These are phyloP conservation scores for Neurospora hispaniola DNA, from an alignment of 495 filamentous ascomycete genomes.

Conservation along the genomic window DNA sequence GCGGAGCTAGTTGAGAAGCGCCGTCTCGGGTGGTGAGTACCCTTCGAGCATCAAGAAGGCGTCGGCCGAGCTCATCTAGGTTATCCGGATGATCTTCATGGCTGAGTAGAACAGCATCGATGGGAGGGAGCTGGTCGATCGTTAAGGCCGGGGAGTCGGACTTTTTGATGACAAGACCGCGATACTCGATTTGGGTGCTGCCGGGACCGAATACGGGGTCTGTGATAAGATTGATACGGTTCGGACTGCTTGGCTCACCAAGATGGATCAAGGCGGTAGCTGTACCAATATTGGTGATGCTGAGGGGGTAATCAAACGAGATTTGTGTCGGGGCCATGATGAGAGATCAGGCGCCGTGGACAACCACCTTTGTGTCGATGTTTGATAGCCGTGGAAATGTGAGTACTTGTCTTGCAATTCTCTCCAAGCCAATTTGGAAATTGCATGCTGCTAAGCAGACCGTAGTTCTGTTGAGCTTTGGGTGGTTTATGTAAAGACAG, in stretches of 20 bases:
- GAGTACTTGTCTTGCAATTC: neutral
- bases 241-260: neutral
- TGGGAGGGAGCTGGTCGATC: conserved; percentile 32
- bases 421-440: neutral
- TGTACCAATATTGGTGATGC: conserved; percentile 40
- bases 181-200: conserved; percentile 25
- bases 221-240: conserved; percentile 38
- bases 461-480: neutral
- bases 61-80: conserved; percentile 32
- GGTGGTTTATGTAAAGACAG: neutral
- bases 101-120: conserved; percentile 43
- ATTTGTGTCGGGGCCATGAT: neutral
- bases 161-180: conserved; percentile 22
- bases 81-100: conserved; percentile 49
- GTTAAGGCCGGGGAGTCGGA: conserved; percentile 26
- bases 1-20: conserved; percentile 30
- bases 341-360: neutral
- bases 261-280: conserved; percentile 42
- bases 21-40: conserved; percentile 44
- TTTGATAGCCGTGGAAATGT: neutral
- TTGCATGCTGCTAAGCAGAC: neutral
- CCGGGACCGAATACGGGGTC: conserved; percentile 45
- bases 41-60: conserved; percentile 35
- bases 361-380: neutral
- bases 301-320: conserved; percentile 9